Percentiles rank a stretch among this genome's conserved stretches.
phyloP scores from a whole-genome alignment of 2,329 filamentous ascomycete genomes.

The Penicillium digitatum region DNA sequence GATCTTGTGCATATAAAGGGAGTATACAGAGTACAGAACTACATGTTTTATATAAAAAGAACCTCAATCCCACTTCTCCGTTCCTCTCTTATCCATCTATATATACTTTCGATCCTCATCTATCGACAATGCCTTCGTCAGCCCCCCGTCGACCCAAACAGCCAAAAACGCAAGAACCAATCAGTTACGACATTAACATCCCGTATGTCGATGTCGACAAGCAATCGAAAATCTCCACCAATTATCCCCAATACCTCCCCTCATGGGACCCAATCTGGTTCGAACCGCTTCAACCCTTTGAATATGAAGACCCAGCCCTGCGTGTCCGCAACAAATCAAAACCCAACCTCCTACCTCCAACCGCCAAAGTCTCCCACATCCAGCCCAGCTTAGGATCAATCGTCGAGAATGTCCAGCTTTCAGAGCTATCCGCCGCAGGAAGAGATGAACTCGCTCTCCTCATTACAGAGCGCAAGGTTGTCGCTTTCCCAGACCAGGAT shows the following conservation, averaged over 20 bases:
- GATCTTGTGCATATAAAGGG: neutral
- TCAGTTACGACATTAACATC: slow-evolving; percentile 49
- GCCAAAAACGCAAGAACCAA: slow-evolving; percentile 32
- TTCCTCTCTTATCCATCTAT: slow-evolving; percentile 5
- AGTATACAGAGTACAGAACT: too few relatives aligned
- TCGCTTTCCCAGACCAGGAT: slow-evolving; percentile 52
- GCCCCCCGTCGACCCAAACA: slow-evolving; percentile 31
- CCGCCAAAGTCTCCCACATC: slow-evolving; percentile 37
- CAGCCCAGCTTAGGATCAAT: slow-evolving; percentile 44
- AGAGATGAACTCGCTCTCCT: slow-evolving; percentile 57
- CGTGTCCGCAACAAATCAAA: slow-evolving; percentile 42
- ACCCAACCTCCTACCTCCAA: slow-evolving; percentile 33
- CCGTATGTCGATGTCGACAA: slow-evolving; percentile 45
- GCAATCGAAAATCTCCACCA: slow-evolving; percentile 36
- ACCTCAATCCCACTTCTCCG: neutral
- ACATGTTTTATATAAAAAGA: slow-evolving; percentile 1
- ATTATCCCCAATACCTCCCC: slow-evolving; percentile 47
- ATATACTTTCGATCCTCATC: neutral
- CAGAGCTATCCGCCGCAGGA: slow-evolving; percentile 44
- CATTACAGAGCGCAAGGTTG: slow-evolving; percentile 62
- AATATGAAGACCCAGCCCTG: slow-evolving; percentile 47
- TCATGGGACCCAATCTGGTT: slow-evolving; percentile 49
- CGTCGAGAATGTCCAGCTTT: slow-evolving; percentile 47
- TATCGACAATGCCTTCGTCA: slow-evolving; percentile 33
- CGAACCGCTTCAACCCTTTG: slow-evolving; percentile 44